Evolutionary conservation across 2,329 filamentous ascomycete genomes (phyloP).

Genomic region (Fusarium tanahbumbuense): DNA sequence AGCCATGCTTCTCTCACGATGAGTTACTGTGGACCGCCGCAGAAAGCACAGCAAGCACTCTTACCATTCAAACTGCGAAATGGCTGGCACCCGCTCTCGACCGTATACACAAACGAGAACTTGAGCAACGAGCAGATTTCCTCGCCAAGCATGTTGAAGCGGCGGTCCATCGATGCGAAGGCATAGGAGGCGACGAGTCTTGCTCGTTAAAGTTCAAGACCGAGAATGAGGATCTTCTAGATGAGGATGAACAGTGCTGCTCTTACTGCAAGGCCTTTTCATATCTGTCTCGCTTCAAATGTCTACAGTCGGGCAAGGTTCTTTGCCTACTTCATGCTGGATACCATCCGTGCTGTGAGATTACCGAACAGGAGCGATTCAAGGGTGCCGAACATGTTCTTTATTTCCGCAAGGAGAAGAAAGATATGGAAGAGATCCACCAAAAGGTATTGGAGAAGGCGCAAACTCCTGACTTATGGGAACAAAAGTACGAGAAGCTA

Average conservation of each 20-base stretch:
- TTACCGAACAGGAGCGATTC: slow-evolving; percentile 73
- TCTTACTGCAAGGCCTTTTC: slow-evolving; percentile 91
- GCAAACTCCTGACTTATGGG: slow-evolving; percentile 86
- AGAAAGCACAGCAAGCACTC: slow-evolving; percentile 71
- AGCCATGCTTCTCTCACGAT: slow-evolving; percentile 97
- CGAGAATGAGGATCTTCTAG: slow-evolving; percentile 79
- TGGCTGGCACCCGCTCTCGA: slow-evolving; percentile 92
- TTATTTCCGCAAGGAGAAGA: slow-evolving; percentile 80
- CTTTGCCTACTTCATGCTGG: slow-evolving; percentile 87
- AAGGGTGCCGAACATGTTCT: slow-evolving; percentile 77
- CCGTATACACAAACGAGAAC: slow-evolving; percentile 80
- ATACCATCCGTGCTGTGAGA: slow-evolving; percentile 81
- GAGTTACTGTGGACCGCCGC: slow-evolving; percentile 93
- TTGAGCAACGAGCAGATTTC: slow-evolving; percentile 75
- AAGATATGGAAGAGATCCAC: slow-evolving; percentile 73
- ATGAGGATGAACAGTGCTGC: slow-evolving; percentile 96
- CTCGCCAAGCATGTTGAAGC: slow-evolving; percentile 70
- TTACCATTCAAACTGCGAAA: slow-evolving; percentile 88
- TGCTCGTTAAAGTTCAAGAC: slow-evolving; percentile 73
- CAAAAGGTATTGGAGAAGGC: slow-evolving; percentile 89
- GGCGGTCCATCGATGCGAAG: slow-evolving; percentile 64
- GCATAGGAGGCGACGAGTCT: slow-evolving; percentile 57
- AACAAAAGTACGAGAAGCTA: slow-evolving; percentile 86
- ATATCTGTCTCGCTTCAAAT: slow-evolving; percentile 91
- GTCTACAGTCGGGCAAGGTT: slow-evolving; percentile 81